Conservation (phyloP, 2,329 filamentous ascomycete genomes). For the Fusarium globosum region DNA sequence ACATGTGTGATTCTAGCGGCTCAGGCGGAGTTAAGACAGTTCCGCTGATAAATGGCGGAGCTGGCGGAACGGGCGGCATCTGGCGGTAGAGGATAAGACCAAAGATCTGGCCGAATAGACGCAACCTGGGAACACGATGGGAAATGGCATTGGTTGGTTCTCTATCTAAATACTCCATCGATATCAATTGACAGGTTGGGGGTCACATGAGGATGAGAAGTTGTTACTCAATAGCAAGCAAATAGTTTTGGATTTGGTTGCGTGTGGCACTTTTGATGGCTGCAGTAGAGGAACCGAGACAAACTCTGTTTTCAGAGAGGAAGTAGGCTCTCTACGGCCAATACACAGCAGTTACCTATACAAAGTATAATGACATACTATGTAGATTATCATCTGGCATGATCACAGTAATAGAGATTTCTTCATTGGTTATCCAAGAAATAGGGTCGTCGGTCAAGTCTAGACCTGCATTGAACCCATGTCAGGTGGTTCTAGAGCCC, state of each 20-base stretch:
- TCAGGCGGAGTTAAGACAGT: constrained; percentile 11
- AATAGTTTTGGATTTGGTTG: neutral
- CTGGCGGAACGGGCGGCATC: constrained; percentile 25
- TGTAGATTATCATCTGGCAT: neutral
- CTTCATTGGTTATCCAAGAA: constrained; percentile 31
- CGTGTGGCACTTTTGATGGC: neutral
- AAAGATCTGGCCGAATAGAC: neutral
- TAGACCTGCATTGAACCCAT: constrained; percentile 30
- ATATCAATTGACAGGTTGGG: constrained; percentile 11
- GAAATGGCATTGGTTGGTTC: neutral
- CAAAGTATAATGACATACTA: neutral
- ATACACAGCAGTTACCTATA: neutral
- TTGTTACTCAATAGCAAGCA: constrained; percentile 10
- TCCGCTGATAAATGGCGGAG: constrained; percentile 16
- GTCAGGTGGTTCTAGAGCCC: constrained; percentile 23
- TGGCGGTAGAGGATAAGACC: constrained; percentile 6
- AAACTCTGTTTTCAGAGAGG: neutral
- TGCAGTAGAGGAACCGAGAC: constrained; percentile 1
- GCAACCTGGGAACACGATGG: neutral
- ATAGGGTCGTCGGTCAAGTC: constrained; percentile 2
- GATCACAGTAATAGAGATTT: constrained; percentile 27
- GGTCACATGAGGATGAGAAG: constrained; percentile 8
- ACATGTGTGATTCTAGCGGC: neutral
- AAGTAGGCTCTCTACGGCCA: neutral
- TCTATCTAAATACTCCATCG: constrained; percentile 14